These are phyloP conservation scores for Corinectria fuckeliana DNA, from an alignment of 2,329 filamentous ascomycete species.

Conservation along the genomic window DNA sequence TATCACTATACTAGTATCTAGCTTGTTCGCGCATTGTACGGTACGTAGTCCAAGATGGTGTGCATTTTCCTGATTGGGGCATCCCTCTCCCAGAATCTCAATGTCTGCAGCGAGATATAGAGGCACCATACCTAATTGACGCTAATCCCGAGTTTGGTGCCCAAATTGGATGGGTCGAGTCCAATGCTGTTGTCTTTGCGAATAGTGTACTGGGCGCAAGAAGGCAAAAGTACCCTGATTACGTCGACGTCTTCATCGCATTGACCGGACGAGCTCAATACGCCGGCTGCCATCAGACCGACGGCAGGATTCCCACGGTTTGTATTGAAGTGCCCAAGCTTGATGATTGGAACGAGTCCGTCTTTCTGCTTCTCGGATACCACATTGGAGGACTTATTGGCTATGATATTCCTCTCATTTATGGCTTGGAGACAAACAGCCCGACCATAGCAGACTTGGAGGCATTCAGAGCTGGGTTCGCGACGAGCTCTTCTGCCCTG, in stretches of 20 bases:
- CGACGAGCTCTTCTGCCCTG: conserved; percentile 27
- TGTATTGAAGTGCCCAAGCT: neutral
- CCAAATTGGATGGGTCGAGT: conserved; percentile 28
- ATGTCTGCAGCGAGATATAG: neutral
- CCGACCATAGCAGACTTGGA: conserved; percentile 29
- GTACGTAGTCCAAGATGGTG: neutral
- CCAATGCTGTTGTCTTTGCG: conserved; percentile 31
- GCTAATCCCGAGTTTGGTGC: conserved; percentile 21
- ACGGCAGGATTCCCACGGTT: conserved; percentile 18
- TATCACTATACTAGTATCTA: neutral
- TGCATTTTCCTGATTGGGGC: neutral
- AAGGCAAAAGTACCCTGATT: conserved; percentile 29
- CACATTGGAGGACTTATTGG: conserved; percentile 19
- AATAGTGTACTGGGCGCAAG: conserved; percentile 31
- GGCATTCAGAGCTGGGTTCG: conserved; percentile 29
- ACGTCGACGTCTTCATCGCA: conserved; percentile 27
- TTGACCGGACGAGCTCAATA: conserved; percentile 27
- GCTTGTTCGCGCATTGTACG: neutral
- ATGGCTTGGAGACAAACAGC: conserved; percentile 11
- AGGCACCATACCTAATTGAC: conserved; percentile 28
- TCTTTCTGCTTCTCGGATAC: conserved; percentile 28
- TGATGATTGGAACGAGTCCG: conserved; percentile 20
- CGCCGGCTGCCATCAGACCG: conserved; percentile 17
- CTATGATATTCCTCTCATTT: conserved; percentile 23
- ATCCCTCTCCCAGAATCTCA: neutral